Conservation (phyloP, 2,329 filamentous ascomycete genomes). For the Karstenula rhodostoma region DNA sequence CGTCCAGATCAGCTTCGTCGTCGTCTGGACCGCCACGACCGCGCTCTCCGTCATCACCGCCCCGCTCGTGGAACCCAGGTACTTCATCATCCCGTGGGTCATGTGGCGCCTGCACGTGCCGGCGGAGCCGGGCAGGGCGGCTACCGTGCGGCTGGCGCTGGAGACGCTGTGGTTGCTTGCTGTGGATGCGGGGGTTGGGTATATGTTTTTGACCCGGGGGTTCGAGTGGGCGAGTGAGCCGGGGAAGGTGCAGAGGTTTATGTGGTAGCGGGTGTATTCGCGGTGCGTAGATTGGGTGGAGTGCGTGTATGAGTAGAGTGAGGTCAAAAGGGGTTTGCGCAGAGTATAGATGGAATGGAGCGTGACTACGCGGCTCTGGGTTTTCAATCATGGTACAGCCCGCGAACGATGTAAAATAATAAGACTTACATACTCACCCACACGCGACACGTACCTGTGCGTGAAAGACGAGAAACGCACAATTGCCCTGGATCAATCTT, state of each 20-base stretch:
- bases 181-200: constrained; percentile 73
- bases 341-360: background rate
- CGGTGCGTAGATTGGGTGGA: background rate
- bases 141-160: constrained; percentile 58
- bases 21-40: constrained; percentile 74
- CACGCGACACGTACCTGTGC: too few relatives aligned
- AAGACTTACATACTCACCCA: too few relatives aligned
- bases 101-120: constrained; percentile 88
- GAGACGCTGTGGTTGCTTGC: constrained; percentile 75
- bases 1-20: constrained; percentile 56
- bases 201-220: constrained; percentile 72
- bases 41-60: constrained; percentile 83
- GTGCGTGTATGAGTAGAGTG: too few relatives aligned
- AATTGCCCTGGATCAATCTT: too few relatives aligned
- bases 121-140: constrained; percentile 19
- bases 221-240: constrained; percentile 73
- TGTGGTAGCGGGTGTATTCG: constrained; percentile 59
- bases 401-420: too few relatives aligned
- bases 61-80: constrained; percentile 91
- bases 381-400: too few relatives aligned
- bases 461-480: too few relatives aligned
- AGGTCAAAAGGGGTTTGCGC: background rate
- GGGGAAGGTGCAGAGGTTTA: constrained; percentile 74
- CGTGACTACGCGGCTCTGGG: too few relatives aligned
- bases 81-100: constrained; percentile 95